Conservation (phyloP, 2,329 filamentous ascomycete species). For the Domatiomyces globalis region DNA sequence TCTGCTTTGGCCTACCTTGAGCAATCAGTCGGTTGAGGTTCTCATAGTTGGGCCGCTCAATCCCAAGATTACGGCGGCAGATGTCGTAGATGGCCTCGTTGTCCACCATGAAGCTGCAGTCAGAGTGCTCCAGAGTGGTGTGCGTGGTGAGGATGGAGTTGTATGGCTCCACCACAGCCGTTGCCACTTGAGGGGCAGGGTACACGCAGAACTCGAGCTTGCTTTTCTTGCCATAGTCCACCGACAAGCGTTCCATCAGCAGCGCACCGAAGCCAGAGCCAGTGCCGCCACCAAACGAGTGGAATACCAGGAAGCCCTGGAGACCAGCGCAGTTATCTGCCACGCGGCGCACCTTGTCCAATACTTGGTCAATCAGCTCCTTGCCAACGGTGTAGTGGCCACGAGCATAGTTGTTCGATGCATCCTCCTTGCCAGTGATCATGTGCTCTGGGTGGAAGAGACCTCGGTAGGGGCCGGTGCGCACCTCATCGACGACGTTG, state of each 20-base stretch:
- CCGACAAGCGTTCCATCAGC: conserved; percentile 90
- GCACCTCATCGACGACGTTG: conserved; percentile 98
- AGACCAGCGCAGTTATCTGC: conserved; percentile 97
- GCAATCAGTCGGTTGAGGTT: conserved; percentile 98
- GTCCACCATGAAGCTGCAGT: conserved; percentile 99
- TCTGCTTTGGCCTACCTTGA: conserved; percentile 49
- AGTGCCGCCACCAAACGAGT: conserved; percentile 98
- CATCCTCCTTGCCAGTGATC: conserved; percentile 99
- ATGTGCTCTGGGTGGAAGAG: conserved; percentile 99
- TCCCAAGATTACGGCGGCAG: conserved; percentile 91
- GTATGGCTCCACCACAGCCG: conserved; percentile 97
- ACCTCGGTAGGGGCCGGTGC: conserved; percentile 87
- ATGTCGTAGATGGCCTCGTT: conserved; percentile 99
- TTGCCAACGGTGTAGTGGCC: conserved; percentile 99
- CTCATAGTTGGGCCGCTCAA: conserved; percentile 95
- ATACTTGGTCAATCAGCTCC: conserved; percentile 94
- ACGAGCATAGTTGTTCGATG: conserved; percentile 99
- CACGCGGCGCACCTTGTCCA: conserved; percentile 94
- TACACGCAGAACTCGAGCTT: conserved; percentile 99
- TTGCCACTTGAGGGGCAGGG: conserved; percentile 91
- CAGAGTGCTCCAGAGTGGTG: conserved; percentile 97
- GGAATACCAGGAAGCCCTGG: conserved; percentile 98
- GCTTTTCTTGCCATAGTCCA: conserved; percentile 99
- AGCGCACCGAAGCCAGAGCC: conserved; percentile 97
- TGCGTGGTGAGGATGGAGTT: conserved; percentile 99